Evolutionary conservation across 2,329 filamentous ascomycete genomes (phyloP).

Genomic region (Aspergillus sp.): DNA sequence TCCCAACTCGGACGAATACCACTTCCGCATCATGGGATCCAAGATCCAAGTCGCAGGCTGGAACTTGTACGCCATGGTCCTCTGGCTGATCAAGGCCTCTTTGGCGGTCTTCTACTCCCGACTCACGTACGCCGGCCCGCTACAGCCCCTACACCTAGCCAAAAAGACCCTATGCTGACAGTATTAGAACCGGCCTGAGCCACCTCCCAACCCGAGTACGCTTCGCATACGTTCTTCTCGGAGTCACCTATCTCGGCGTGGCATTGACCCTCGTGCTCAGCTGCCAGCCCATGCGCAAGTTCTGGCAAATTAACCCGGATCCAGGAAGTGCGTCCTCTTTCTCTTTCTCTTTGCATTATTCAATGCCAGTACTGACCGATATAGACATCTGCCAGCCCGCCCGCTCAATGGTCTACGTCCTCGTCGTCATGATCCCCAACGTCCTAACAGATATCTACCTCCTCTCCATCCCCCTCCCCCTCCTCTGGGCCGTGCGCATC

Average conservation of each 20-base stretch:
- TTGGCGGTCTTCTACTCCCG: slow-evolving; percentile 57
- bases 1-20: slow-evolving; percentile 46
- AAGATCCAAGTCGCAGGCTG: slow-evolving; percentile 55
- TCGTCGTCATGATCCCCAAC: slow-evolving; percentile 51
- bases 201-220: slow-evolving; percentile 46
- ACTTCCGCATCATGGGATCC: slow-evolving; percentile 49
- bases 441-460: slow-evolving; percentile 59
- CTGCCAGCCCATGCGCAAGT: slow-evolving; percentile 55
- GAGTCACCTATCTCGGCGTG: slow-evolving; percentile 48
- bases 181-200: slow-evolving; percentile 36
- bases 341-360: not conserved
- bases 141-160: no score
- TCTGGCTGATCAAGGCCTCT: slow-evolving; percentile 55
- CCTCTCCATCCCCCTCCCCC: slow-evolving; percentile 57
- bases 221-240: slow-evolving; percentile 51
- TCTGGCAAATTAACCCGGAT: slow-evolving; percentile 60
- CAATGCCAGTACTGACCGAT: not conserved
- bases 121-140: slow-evolving; percentile 40
- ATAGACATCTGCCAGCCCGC: slow-evolving; percentile 49
- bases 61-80: slow-evolving; percentile 53
- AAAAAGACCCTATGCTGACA: no score
- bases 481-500: slow-evolving; percentile 55
- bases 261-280: slow-evolving; percentile 50
- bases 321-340: slow-evolving; percentile 50
- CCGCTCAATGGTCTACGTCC: slow-evolving; percentile 48